phyloP scores from a whole-genome alignment of 2,329 filamentous ascomycete species.

The Trichoderma guizhouense region DNA sequence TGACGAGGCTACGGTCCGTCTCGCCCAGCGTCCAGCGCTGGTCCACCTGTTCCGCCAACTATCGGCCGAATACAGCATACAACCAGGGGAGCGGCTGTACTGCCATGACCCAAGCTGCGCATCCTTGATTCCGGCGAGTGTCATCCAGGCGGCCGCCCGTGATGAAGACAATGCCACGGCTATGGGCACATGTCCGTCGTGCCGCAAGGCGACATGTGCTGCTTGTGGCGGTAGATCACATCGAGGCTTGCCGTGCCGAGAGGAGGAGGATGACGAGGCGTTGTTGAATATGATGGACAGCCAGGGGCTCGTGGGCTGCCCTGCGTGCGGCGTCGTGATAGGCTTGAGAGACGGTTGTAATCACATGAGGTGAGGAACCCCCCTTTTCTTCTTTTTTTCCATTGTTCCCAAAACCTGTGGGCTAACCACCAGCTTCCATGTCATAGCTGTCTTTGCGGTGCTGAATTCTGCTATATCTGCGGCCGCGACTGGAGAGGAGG shows the following conservation, averaged over 20 bases:
- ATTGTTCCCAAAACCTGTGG: too few relatives aligned
- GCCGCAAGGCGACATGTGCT: slow-evolving; percentile 19
- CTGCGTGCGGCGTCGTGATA: slow-evolving; percentile 24
- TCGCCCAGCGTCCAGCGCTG: slow-evolving; percentile 20
- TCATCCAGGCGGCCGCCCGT: background rate
- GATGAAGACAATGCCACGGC: background rate
- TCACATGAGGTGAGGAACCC: slow-evolving; percentile 23
- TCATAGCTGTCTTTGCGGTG: background rate
- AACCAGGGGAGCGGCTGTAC: slow-evolving; percentile 21
- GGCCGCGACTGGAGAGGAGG: background rate
- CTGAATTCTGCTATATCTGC: slow-evolving; percentile 5
- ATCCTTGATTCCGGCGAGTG: slow-evolving; percentile 22
- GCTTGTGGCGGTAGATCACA: slow-evolving; percentile 19
- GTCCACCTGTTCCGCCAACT: slow-evolving; percentile 25
- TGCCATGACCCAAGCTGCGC: slow-evolving; percentile 25
- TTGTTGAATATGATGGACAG: slow-evolving; percentile 28
- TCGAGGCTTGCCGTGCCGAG: slow-evolving; percentile 2
- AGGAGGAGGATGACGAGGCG: slow-evolving; percentile 20
- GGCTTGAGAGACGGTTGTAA: slow-evolving; percentile 25
- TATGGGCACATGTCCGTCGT: slow-evolving; percentile 19
- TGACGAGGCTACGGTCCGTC: slow-evolving; percentile 18
- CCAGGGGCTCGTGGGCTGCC: slow-evolving; percentile 25
- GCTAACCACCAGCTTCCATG: background rate
- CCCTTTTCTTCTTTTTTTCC: background rate
- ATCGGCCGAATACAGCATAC: background rate